Percentiles rank a stretch among this genome's conserved stretches.
Evolutionary conservation across 2,329 filamentous ascomycete genomes (phyloP).

Genomic region (Pseudophaeomoniella oleicola): DNA sequence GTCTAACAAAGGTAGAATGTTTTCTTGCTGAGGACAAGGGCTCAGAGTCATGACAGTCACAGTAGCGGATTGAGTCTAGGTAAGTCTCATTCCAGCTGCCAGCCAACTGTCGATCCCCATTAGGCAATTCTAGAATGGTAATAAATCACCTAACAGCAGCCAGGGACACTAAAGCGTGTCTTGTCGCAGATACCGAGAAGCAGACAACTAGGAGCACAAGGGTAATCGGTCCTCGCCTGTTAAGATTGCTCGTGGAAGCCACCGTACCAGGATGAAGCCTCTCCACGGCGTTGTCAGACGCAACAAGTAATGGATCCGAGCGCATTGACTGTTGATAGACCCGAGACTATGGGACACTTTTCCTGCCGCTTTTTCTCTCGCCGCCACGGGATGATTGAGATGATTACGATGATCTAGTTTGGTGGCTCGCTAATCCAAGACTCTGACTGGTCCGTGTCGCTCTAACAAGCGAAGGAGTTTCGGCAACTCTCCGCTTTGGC

Average conservation of each 20-base stretch:
- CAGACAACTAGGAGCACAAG: background rate
- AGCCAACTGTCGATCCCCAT: too few species aligned
- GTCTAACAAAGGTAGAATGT: too few species aligned
- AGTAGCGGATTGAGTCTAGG: too few species aligned
- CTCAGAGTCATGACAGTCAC: too few species aligned
- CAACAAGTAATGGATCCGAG: background rate
- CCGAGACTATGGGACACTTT: background rate
- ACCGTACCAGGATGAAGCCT: background rate
- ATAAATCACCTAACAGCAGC: too few species aligned
- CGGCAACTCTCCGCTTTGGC: background rate
- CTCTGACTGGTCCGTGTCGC: background rate
- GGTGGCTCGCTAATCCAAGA: background rate
- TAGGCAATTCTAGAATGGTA: background rate
- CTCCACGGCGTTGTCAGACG: background rate
- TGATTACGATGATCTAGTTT: background rate
- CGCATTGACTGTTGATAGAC: background rate
- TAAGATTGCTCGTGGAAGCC: too few species aligned
- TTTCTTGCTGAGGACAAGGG: too few species aligned
- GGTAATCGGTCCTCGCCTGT: too few species aligned
- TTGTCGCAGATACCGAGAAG: background rate
- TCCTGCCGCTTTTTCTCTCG: background rate
- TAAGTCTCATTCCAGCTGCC: too few species aligned
- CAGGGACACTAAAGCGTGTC: too few species aligned
- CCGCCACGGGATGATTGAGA: too few species aligned
- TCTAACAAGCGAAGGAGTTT: background rate